Conservation (phyloP, 73 alveolate genomes). For the Stentor coeruleus region DNA sequence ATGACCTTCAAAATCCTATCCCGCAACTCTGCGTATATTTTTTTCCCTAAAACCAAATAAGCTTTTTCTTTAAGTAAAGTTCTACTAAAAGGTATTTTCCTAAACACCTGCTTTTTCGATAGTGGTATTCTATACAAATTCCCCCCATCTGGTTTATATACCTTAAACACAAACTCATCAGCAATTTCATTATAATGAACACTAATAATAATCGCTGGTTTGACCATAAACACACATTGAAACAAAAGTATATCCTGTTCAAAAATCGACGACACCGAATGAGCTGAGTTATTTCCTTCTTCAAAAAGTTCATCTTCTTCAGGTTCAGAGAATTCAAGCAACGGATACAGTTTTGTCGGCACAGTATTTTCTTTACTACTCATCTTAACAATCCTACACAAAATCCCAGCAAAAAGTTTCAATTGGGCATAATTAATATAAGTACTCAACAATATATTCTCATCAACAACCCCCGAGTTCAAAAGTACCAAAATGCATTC, state of each 20-base stretch:
- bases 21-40: background rate
- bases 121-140: background rate
- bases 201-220: background rate
- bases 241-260: background rate
- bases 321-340: background rate
- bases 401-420: background rate
- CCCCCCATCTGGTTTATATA: background rate
- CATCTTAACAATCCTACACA: conserved; percentile 18
- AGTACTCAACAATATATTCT: background rate
- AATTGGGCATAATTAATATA: background rate
- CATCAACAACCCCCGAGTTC: conserved; percentile 13
- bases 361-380: background rate
- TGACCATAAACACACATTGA: background rate
- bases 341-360: background rate
- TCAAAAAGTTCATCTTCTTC: background rate
- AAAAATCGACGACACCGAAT: conserved; percentile 9
- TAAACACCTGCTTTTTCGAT: background rate
- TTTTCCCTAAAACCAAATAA: background rate
- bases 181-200: background rate
- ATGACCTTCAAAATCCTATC: background rate
- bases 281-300: background rate
- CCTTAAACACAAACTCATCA: conserved; percentile 17
- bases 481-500: background rate
- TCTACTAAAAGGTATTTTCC: background rate
- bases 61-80: conserved; percentile 11